These are phyloP conservation scores for Thecaphora frezii DNA, from an alignment of 1,284 basidiomycete genomes.

Conservation along the genomic window DNA sequence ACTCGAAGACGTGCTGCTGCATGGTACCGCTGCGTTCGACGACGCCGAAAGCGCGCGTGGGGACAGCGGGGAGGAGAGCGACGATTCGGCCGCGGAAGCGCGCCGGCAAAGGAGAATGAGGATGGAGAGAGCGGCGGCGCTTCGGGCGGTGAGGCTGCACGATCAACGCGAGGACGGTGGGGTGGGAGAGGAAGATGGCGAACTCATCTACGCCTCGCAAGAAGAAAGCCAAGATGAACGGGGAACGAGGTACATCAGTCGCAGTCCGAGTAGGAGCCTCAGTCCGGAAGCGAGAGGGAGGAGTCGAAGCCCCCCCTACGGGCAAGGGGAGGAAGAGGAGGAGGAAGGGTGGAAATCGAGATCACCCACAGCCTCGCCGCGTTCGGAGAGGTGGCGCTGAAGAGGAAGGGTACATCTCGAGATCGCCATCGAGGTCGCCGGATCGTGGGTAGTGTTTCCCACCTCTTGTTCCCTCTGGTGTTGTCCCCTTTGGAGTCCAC, in stretches of 20 bases:
- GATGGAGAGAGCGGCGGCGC: neutral
- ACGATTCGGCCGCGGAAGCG: conserved; percentile 6
- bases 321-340: conserved; percentile 7
- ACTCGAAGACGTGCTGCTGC: conserved; percentile 74
- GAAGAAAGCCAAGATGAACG: conserved; percentile 34
- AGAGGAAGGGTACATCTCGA: conserved; percentile 50
- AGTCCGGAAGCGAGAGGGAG: no score
- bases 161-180: conserved; percentile 15
- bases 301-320: no score
- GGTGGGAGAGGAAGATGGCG: conserved; percentile 22
- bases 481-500: no score
- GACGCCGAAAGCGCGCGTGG: conserved; percentile 10
- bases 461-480: no score
- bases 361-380: conserved; percentile 7
- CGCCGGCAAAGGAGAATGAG: neutral
- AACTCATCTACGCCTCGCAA: conserved; percentile 40
- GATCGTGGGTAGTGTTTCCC: conserved; percentile 14
- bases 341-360: conserved; percentile 4
- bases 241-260: conserved; percentile 23
- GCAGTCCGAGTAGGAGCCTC: conserved; percentile 34
- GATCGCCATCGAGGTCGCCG: conserved; percentile 58
- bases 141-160: neutral
- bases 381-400: conserved; percentile 1
- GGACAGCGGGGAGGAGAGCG: conserved; percentile 7
- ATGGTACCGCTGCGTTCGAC: conserved; percentile 10